Conservation (phyloP, 2,329 filamentous ascomycete species). For the Paecilomyces sp. region DNA sequence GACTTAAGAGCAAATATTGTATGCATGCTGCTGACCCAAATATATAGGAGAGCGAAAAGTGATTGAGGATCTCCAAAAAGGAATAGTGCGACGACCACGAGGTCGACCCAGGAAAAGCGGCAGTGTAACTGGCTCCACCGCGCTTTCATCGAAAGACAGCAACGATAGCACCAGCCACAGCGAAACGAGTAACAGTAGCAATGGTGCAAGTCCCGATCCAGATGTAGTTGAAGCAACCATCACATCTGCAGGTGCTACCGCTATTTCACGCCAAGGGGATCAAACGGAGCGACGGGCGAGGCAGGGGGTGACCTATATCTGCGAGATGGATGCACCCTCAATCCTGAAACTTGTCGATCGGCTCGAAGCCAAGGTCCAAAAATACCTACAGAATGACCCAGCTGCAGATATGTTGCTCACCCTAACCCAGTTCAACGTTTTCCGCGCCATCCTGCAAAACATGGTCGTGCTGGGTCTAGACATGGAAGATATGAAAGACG, state of each 20-base stretch:
- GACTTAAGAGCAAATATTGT: not conserved
- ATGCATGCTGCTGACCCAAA: not conserved
- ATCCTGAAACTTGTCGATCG: not conserved
- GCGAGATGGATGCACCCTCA: not conserved
- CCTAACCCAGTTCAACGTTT: conserved; percentile 17
- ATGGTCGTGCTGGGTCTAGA: conserved; percentile 9
- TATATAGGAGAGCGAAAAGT: not conserved
- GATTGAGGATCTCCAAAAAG: not conserved
- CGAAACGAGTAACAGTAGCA: not conserved
- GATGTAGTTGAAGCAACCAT: not conserved
- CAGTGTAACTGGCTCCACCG: not conserved
- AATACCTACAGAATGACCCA: not conserved
- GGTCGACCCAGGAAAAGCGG: not conserved
- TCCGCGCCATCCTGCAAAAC: conserved; percentile 13
- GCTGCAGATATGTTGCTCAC: conserved; percentile 13
- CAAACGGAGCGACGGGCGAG: not conserved
- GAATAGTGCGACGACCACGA: not conserved
- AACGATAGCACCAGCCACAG: not conserved
- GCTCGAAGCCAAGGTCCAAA: not conserved
- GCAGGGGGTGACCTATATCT: not conserved
- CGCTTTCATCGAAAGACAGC: not conserved
- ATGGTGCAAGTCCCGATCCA: not conserved
- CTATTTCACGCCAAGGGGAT: not conserved
- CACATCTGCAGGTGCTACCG: not conserved
- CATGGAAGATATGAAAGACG: not conserved